Percentiles rank a stretch among this genome's conserved stretches.
Evolutionary conservation across 2,329 filamentous ascomycete species (phyloP).

Genomic region (Periconia digitata): DNA sequence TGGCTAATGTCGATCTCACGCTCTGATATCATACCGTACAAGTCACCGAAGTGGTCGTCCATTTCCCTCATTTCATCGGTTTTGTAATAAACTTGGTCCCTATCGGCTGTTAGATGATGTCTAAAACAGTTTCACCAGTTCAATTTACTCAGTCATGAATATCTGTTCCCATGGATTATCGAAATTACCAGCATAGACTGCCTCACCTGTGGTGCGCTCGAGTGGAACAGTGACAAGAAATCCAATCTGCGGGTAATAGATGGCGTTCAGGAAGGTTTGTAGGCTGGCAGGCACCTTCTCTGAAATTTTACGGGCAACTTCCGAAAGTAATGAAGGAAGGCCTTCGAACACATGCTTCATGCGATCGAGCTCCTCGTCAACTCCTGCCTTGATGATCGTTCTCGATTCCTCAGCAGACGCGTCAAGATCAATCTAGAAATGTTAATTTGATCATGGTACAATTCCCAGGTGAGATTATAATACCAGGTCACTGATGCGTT

Average conservation of each 20-base stretch:
- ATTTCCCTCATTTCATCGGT: conserved; percentile 78
- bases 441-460: conserved; percentile 2
- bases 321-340: conserved; percentile 71
- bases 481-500: conserved; percentile 68
- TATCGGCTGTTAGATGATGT: conserved; percentile 1
- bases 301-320: conserved; percentile 67
- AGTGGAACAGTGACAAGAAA: conserved; percentile 78
- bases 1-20: conserved; percentile 89
- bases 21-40: conserved; percentile 85
- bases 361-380: conserved; percentile 74
- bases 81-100: conserved; percentile 77
- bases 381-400: conserved; percentile 70
- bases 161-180: conserved; percentile 73
- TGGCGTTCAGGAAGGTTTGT: conserved; percentile 66
- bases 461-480: conserved; percentile 4
- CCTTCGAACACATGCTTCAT: conserved; percentile 78
- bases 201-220: conserved; percentile 59
- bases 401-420: conserved; percentile 70
- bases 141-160: conserved; percentile 68
- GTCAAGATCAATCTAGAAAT: conserved; percentile 70
- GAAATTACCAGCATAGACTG: conserved; percentile 63
- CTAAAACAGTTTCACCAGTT: too few relatives aligned
- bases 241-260: conserved; percentile 88
- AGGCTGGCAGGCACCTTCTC: conserved; percentile 62
- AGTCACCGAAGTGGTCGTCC: conserved; percentile 79